These are phyloP conservation scores for Pyrenophora graminea DNA, from an alignment of 2,329 filamentous ascomycete species.

Conservation along the genomic window DNA sequence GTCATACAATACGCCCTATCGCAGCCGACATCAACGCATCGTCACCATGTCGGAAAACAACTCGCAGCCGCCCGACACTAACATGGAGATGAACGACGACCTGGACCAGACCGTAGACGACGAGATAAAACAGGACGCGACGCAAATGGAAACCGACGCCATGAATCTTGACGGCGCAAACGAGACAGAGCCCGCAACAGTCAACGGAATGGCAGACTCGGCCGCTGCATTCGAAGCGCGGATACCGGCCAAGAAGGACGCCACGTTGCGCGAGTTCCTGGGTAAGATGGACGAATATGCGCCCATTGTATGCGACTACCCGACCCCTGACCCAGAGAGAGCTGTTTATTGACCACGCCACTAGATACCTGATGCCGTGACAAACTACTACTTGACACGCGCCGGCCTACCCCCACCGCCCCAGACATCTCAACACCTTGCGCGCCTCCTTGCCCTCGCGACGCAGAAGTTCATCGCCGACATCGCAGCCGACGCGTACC, in stretches of 20 bases:
- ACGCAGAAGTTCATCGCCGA: slow-evolving; percentile 99
- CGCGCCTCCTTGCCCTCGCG: slow-evolving; percentile 91
- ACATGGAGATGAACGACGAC: slow-evolving; percentile 42
- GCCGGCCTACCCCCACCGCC: slow-evolving; percentile 92
- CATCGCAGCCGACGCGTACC: slow-evolving; percentile 95
- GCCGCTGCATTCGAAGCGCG: slow-evolving; percentile 62
- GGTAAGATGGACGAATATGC: slow-evolving; percentile 98
- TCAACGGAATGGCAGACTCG: slow-evolving; percentile 49
- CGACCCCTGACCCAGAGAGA: slow-evolving; percentile 2
- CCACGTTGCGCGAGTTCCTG: slow-evolving; percentile 87
- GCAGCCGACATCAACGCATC: slow-evolving; percentile 9
- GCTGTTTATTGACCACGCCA: slow-evolving; percentile 15
- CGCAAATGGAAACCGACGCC: slow-evolving; percentile 38
- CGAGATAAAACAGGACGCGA: slow-evolving; percentile 46
- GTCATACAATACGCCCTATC: slow-evolving; percentile 8
- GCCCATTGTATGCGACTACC: slow-evolving; percentile 73
- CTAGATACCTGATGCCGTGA: slow-evolving; percentile 95
- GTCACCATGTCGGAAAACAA: slow-evolving; percentile 40
- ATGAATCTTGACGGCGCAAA: slow-evolving; percentile 50
- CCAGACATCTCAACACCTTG: slow-evolving; percentile 85
- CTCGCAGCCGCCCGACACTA: slow-evolving; percentile 34
- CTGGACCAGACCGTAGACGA: slow-evolving; percentile 49
- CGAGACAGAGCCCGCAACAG: slow-evolving; percentile 37
- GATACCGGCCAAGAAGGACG: slow-evolving; percentile 83
- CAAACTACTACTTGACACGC: slow-evolving; percentile 95